Evolutionary conservation across 2,329 filamentous ascomycete genomes (phyloP).

Genomic region (Colletotrichum cuscutae): DNA sequence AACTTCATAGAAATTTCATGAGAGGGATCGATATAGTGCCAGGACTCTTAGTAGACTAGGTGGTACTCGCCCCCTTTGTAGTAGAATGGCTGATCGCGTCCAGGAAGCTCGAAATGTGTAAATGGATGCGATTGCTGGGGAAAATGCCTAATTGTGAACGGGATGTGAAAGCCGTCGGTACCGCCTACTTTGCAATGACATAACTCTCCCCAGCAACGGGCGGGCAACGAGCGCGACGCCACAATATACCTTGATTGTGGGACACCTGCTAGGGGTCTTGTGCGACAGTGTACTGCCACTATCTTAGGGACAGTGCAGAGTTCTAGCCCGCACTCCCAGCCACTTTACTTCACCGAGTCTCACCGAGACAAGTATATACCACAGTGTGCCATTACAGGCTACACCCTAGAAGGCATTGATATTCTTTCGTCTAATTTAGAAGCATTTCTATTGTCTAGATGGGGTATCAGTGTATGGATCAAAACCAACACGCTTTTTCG

Average conservation of each 20-base stretch:
- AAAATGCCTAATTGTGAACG: background rate
- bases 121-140: background rate
- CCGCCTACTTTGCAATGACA: conserved; percentile 28
- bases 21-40: background rate
- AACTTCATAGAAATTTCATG: conserved; percentile 1
- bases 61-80: background rate
- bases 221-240: conserved; percentile 14
- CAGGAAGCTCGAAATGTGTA: background rate
- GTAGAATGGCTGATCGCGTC: background rate
- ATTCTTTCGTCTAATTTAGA: background rate
- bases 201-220: conserved; percentile 30
- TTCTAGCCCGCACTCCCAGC: background rate
- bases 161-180: conserved; percentile 2
- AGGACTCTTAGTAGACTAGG: background rate
- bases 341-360: background rate
- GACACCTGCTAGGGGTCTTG: background rate
- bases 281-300: conserved; percentile 2
- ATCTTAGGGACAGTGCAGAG: background rate
- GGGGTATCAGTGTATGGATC: conserved; percentile 63
- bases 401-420: background rate
- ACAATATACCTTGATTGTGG: background rate
- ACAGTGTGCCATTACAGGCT: background rate
- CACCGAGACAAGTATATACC: background rate
- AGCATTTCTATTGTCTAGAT: conserved; percentile 22
- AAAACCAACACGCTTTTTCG: conserved; percentile 63